Evolutionary conservation across 2,329 filamentous ascomycete genomes (phyloP), one percentile per base, ranked within the genome.

Genomic region (Fusarium buxicola): DNA sequence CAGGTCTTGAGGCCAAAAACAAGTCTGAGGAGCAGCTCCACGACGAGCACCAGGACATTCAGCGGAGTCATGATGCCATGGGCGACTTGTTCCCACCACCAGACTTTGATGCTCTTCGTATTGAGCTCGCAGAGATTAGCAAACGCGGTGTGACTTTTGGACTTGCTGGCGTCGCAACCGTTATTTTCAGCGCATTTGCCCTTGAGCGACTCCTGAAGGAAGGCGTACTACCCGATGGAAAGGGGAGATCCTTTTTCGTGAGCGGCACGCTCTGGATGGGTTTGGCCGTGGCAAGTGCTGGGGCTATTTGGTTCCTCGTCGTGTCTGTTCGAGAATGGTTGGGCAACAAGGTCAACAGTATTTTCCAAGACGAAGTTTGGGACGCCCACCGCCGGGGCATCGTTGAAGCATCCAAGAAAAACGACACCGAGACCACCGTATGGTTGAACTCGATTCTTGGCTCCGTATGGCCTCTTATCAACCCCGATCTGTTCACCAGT

Each of bases 381-480:
- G 84, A 89, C 56, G 85, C 88, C 3, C 84, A 87, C 36, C 77
- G 82, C 30, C 78, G 82, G 49, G 84, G 86, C 46, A 77, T 83
- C 58, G 77, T 81, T 32, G 67, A 72, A 1, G 70, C 81, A 7
- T 72, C 77, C 3, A 72, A 75, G 9, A 75, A 79, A 2, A 74
- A 81, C 27, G 77, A 83, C 53, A 79, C 85, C 2, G 86, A 89
- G 5, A 89, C 90, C 66, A 89, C 89, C 0, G 84, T 86, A 1
- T 92, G 90, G 90, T 80, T 92, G 50, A 92, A 92, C 70, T 88
- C 85, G 5, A 73, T 92, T 1, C 71, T 92, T 8, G 79, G 83
- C 5, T 85, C 89, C 2, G 82, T 92, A 6, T 92, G 90, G 90
- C 89, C 89, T 0, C 80, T 93, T 27, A 82, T 92, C 69, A 92